Evolutionary conservation across 176 grass and related monocot species (phyloP).

Genomic region (Triticum timopheevii): DNA sequence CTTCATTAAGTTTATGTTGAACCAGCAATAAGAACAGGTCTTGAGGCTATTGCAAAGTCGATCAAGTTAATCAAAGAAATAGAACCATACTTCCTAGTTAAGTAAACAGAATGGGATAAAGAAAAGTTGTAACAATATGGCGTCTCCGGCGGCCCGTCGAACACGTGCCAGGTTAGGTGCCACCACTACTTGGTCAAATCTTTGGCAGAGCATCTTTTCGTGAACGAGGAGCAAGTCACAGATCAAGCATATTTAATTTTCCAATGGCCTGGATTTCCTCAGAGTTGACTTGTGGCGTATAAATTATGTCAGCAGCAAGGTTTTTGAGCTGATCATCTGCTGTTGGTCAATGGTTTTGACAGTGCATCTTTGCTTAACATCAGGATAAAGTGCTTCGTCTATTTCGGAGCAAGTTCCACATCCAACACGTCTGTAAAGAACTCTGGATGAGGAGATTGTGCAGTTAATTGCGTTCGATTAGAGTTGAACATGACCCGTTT

Average conservation of each 20-base stretch:
- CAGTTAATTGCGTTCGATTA: neutral
- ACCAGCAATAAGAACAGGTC: neutral
- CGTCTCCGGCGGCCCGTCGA: neutral
- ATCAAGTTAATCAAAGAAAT: neutral
- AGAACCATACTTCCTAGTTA: neutral
- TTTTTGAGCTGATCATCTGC: neutral
- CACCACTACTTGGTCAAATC: slow-evolving; percentile 8
- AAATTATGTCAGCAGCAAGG: neutral
- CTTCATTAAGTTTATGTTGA: neutral
- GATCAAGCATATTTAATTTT: neutral
- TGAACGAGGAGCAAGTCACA: neutral
- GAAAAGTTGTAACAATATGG: neutral
- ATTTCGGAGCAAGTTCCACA: neutral
- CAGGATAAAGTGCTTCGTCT: neutral
- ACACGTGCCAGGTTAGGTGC: neutral
- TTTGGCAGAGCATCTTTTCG: slow-evolving; percentile 22
- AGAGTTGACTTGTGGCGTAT: neutral
- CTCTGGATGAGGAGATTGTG: neutral
- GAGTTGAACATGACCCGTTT: neutral
- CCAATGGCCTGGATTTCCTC: neutral
- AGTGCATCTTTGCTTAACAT: neutral
- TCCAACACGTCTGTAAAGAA: neutral
- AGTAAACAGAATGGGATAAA: neutral
- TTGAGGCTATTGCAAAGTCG: neutral
- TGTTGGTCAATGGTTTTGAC: neutral